A percentile compares a stretch with the other conserved stretches of the same genome.
Conservation (phyloP, 2,329 filamentous ascomycete genomes). For the Aspergillus cejpii region DNA sequence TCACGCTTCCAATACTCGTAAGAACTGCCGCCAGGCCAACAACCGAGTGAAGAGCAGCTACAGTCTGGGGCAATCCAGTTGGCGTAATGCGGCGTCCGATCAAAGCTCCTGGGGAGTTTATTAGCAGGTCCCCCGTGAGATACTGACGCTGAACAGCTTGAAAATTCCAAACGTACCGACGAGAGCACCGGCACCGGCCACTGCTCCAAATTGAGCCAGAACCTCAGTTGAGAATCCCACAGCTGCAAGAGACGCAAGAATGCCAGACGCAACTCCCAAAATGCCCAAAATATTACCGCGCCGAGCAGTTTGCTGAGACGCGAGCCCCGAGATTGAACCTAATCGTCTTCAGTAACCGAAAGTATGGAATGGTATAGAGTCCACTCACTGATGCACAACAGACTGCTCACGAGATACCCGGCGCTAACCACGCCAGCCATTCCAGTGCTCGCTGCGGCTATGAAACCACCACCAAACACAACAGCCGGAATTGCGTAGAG, state of each 20-base stretch:
- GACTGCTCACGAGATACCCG: slow-evolving; percentile 75
- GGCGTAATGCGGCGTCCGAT: slow-evolving; percentile 84
- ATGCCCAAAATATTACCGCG: slow-evolving; percentile 83
- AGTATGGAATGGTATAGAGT: not conserved
- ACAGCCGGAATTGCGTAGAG: slow-evolving; percentile 71
- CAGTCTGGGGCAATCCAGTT: slow-evolving; percentile 80
- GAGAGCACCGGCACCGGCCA: slow-evolving; percentile 65
- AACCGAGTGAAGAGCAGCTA: slow-evolving; percentile 81
- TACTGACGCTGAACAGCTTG: no score
- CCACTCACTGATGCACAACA: slow-evolving; percentile 65
- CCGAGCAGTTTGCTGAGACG: slow-evolving; percentile 73
- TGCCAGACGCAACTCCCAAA: slow-evolving; percentile 73
- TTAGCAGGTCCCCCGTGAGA: no score
- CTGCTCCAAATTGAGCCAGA: slow-evolving; percentile 68
- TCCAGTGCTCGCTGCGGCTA: slow-evolving; percentile 72
- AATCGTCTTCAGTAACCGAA: slow-evolving; percentile 1
- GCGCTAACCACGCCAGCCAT: slow-evolving; percentile 80
- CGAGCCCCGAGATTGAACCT: slow-evolving; percentile 68
- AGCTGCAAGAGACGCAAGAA: slow-evolving; percentile 73
- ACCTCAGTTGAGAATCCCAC: slow-evolving; percentile 75
- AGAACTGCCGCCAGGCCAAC: slow-evolving; percentile 83
- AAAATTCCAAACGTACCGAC: slow-evolving; percentile 40
- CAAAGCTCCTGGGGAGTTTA: slow-evolving; percentile 50
- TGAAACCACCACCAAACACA: slow-evolving; percentile 71
- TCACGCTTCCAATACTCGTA: slow-evolving; percentile 80